Evolutionary conservation across 192 early-diverging fungal genomes (phyloP), one percentile per base, ranked within the genome.

Genomic region (Rhizophagus prolifer): DNA sequence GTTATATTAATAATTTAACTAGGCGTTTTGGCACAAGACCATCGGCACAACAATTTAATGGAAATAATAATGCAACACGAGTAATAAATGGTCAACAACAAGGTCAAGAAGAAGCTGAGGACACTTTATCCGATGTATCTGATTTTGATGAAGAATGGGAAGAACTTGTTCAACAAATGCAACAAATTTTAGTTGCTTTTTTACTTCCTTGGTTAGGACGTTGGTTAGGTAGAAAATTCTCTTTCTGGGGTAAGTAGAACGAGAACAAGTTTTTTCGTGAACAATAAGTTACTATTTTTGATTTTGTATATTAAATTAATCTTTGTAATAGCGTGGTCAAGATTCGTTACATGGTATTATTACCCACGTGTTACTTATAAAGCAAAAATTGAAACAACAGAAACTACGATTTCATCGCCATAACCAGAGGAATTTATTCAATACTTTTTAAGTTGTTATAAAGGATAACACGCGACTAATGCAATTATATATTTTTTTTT

Each of bases 291-390:
- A 38, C 5, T 64, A 63, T 6, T 16, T n/a, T 34, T 26, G 54
- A 28, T 54, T 12, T 13, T 65, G 0, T n/a, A 44, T 60, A 38
- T 16, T 50, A 36, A 66, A 36, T 66, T 36, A 16, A 23, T 30
- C 9, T 16, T 38, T 3, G 23, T 47, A 38, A 13, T 38, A 74
- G 74, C 74, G 31, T 76, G 74, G 74, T 46, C 74, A 47, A 63
- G 74, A 16, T 76, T 62, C 26, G 64, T 76, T 34, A 14, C 66
- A 47, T 76, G 74, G 74, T 76, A 76, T 66, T 76, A 76, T 65
- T 23, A 50, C 6, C 62, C 44, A 54, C 61, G 63, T 38, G 19
- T 46, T 13, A 13, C 60, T 31, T 8, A 41, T 23, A 47, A 63
- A 31, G 25, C 21, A 21, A 47, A 63, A n/a, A 38, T 13, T 23